Percentiles rank a stretch among this genome's conserved stretches.
Evolutionary conservation across 495 filamentous ascomycete genomes (phyloP).

Genomic region (Pseudotulostoma volvatum): DNA sequence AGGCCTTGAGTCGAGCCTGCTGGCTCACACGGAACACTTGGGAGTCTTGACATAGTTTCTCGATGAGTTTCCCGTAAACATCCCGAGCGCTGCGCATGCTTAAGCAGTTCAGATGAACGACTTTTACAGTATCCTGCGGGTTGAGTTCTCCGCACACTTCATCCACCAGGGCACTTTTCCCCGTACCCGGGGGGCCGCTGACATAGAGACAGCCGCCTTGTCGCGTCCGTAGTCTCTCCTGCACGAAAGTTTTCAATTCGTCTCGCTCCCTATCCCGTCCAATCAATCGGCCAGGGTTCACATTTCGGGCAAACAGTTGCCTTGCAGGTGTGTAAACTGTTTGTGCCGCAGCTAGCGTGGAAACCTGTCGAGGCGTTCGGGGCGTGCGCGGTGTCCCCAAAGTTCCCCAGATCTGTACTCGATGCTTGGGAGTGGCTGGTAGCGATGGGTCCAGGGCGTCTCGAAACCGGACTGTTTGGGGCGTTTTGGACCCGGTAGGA

Average conservation of each 20-base stretch:
- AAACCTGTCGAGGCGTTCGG: constrained; percentile 24
- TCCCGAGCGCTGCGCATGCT: constrained; percentile 74
- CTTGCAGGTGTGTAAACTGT: constrained; percentile 76
- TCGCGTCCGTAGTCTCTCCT: constrained; percentile 38
- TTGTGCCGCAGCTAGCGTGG: constrained; percentile 42
- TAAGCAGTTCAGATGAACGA: constrained; percentile 86
- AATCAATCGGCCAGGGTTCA: constrained; percentile 57
- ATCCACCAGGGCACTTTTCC: constrained; percentile 83
- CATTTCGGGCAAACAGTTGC: constrained; percentile 69
- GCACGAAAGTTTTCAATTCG: constrained; percentile 54
- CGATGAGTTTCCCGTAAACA: constrained; percentile 58
- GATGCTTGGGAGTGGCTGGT: constrained; percentile 53
- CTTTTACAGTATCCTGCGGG: constrained; percentile 33
- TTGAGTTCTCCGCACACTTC: constrained; percentile 52
- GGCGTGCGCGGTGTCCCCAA: constrained; percentile 48
- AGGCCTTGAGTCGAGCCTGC: constrained; percentile 38
- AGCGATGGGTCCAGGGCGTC: constrained; percentile 46
- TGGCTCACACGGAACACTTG: constrained; percentile 40
- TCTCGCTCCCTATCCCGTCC: constrained; percentile 68
- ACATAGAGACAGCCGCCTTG: constrained; percentile 84
- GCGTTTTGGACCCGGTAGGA: constrained; percentile 30
- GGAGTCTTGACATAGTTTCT: constrained; percentile 42
- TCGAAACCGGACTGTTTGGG: constrained; percentile 50
- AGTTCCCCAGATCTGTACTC: constrained; percentile 43
- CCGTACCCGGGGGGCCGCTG: constrained; percentile 88